These are phyloP conservation scores for Castanopsis chinensis DNA, from an alignment of 306 rosid species.

Conservation along the genomic window DNA sequence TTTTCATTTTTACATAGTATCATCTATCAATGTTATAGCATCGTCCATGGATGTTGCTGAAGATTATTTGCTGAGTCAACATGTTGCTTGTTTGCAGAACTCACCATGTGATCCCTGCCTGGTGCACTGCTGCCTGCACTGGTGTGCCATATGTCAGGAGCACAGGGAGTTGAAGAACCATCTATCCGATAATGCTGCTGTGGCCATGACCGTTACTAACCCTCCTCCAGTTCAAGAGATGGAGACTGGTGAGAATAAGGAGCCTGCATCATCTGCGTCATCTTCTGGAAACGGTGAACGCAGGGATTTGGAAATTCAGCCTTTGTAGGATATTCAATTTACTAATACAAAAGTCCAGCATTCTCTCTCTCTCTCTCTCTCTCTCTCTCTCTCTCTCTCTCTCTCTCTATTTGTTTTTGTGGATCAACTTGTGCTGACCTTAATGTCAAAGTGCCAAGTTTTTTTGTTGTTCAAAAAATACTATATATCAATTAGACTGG, in stretches of 20 bases:
- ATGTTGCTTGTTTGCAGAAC: constrained; percentile 30
- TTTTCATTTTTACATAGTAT: neutral
- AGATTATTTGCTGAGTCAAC: neutral
- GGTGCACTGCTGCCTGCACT: constrained; percentile 58
- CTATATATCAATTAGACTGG: neutral
- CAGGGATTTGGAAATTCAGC: constrained; percentile 31
- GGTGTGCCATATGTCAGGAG: constrained; percentile 61
- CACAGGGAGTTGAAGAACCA: constrained; percentile 56
- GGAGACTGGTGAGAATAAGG: constrained; percentile 30
- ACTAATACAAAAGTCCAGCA: neutral
- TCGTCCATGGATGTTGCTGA: neutral
- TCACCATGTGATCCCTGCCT: constrained; percentile 64
- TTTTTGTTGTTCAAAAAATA: neutral
- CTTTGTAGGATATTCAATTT: constrained; percentile 25
- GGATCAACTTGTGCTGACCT: neutral
- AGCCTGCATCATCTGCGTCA: constrained; percentile 17
- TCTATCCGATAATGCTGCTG: constrained; percentile 27
- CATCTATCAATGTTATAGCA: neutral
- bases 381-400: neutral
- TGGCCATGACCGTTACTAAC: constrained; percentile 30
- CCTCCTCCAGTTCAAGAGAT: constrained; percentile 56
- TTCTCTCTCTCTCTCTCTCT: neutral
- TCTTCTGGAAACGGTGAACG: constrained; percentile 15
- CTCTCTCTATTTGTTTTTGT: neutral
- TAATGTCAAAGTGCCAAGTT: neutral